Base-by-base conservation (phyloP, 164 flowering plant species). In the Euptelea pleiosperma region DNA sequence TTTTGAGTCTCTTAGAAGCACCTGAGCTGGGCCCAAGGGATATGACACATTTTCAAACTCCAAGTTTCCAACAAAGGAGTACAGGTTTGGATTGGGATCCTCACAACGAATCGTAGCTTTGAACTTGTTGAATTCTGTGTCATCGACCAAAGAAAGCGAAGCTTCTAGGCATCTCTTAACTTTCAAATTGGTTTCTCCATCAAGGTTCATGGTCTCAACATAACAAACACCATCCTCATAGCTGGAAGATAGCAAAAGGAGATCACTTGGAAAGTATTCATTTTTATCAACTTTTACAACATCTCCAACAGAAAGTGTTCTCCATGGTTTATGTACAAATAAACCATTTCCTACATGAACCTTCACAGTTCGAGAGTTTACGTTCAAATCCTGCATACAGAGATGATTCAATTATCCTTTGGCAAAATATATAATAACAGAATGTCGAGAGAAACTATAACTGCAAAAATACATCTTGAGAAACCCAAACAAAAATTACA, bases 121-220 rank as follows among this genome's bases (percentile, higher is more conserved):
- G 71, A 81, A 82, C 25, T 74, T 52, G 14, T 49, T 53, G 70
- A 81, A 84, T 61, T 57, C 70, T 14, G 61, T 46, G 19, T 87
- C 88, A 8, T 81, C 87, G 19, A 75, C 74, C 24, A 82, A 47
- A 18, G 43, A 49, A 22, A 77, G 75, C 37, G 88, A 84, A 16
- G 41, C 79, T 6, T 82, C 85, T 29, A 81, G 53, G 29, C 78
- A 78, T 63, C 83, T 82, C 57, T 87, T 87, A 7, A 82, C 62
- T 63, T 87, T 87, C 77, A 87, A 61, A 66, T 84, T 84, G 25
- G 90, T 84, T 68, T 87, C 94, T 35, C 94, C 94, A 56, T 87
- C 94, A 29, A 87, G 85, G 57, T 87, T 87, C 62, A 67, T 87
- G 55, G 94, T 87, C 74, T 87, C 94, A 5, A 87, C 91, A 61